Conservation (phyloP, 345 rosid genomes). For the Citrus sp. region DNA sequence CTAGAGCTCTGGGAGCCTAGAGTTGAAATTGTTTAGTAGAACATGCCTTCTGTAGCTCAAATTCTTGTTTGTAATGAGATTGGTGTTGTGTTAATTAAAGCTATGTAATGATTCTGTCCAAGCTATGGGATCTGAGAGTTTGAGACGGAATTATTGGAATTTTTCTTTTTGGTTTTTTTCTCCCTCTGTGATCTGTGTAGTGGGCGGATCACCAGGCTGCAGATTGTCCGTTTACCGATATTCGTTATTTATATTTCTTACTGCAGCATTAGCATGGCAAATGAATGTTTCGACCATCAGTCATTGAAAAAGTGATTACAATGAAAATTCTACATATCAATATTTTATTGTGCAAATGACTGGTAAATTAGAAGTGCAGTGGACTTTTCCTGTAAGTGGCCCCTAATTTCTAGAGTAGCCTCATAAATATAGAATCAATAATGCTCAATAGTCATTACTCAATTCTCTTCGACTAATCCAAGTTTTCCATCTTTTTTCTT, state of each 20-base stretch:
- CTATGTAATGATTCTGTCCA: not conserved
- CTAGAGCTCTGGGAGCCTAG: slow-evolving; percentile 11
- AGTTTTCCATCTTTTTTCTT: not conserved
- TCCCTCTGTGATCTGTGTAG: too few relatives aligned
- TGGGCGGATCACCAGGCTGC: too few relatives aligned
- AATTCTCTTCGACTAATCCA: not conserved
- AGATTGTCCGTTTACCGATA: too few relatives aligned
- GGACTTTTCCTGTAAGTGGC: too few relatives aligned
- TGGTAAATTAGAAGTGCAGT: too few relatives aligned
- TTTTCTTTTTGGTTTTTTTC: too few relatives aligned
- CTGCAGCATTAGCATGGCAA: too few relatives aligned
- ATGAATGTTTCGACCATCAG: too few relatives aligned
- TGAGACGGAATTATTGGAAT: not conserved
- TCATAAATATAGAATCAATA: not conserved
- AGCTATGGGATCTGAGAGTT: not conserved
- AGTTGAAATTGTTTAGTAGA: slow-evolving; percentile 12
- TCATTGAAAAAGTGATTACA: too few relatives aligned
- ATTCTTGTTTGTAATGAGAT: slow-evolving; percentile 11
- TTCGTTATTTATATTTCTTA: too few relatives aligned
- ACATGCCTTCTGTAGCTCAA: slow-evolving; percentile 11
- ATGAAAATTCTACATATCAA: too few relatives aligned
- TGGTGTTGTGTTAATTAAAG: slow-evolving; percentile 1
- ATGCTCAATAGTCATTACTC: not conserved
- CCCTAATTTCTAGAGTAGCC: not conserved
- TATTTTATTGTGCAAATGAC: too few relatives aligned